These are phyloP conservation scores for Globisporangium megalacanthum DNA, from an alignment of 352 stramenopile genomes.

Conservation along the genomic window DNA sequence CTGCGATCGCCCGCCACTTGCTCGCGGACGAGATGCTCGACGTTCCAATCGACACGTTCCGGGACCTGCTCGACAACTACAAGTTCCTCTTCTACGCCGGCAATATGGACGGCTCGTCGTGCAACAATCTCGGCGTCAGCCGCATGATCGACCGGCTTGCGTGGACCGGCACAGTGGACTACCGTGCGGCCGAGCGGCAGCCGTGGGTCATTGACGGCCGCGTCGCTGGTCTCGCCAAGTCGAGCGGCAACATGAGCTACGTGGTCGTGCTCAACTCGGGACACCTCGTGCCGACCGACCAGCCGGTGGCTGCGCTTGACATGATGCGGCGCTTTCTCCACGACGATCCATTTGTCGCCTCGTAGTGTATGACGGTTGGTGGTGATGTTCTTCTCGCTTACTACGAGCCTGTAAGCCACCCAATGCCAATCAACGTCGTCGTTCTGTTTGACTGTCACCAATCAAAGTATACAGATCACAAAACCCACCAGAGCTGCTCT, in stretches of 20 bases:
- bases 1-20: slow-evolving; percentile 62
- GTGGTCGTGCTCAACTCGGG: slow-evolving; percentile 79
- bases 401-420: too few species aligned
- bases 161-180: slow-evolving; percentile 62
- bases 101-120: slow-evolving; percentile 81
- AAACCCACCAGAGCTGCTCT: too few species aligned
- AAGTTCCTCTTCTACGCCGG: slow-evolving; percentile 80
- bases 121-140: slow-evolving; percentile 73
- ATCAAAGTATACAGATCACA: too few species aligned
- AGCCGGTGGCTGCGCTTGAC: slow-evolving; percentile 62
- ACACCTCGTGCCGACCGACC: slow-evolving; percentile 65
- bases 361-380: slow-evolving; percentile 2
- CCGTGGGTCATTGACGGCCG: slow-evolving; percentile 58
- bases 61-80: slow-evolving; percentile 77
- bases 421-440: too few species aligned
- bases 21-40: slow-evolving; percentile 74
- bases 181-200: slow-evolving; percentile 45
- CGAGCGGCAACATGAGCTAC: slow-evolving; percentile 74
- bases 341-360: slow-evolving; percentile 27
- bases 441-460: too few species aligned
- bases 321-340: slow-evolving; percentile 80
- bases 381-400: too few species aligned
- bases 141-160: slow-evolving; percentile 77
- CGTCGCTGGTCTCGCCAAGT: slow-evolving; percentile 63
- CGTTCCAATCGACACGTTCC: slow-evolving; percentile 68